Evolutionary conservation across 345 rosid species (phyloP), one percentile per base, ranked within the genome.

Genomic region (Hirschfeldia incana): DNA sequence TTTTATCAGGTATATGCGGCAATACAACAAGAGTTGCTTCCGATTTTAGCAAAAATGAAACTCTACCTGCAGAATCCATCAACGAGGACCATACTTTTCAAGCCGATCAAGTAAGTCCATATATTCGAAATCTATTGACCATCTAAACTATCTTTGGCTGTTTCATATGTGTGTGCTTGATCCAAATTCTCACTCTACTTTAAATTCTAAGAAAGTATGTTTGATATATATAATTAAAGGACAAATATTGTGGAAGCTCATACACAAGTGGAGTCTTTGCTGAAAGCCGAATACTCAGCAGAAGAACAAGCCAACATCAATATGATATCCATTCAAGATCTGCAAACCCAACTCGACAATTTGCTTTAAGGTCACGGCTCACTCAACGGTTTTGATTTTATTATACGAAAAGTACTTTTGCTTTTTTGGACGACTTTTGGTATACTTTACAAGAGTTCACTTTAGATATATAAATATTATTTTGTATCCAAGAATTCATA

Each of bases 181-280:
- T 8, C 53, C 8, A 79, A 67, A 67, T 73, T 21, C 11, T 66
- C 55, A 26, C 37, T 44, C 79, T 69, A 69, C 29, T 74, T 73
- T 36, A n/a, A 69, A 4, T 51, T 6, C 17, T 57, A 61, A 8
- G 3, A 39, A 12, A 33, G 3, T 3, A 58, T 58, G 30, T 58
- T 8, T 58, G 12, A 3, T 8, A 2, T 12, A 44, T 12, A 49
- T 49, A 49, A 49, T 13, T 49, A 49, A 49, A 49, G 99, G 94
- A 92, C 98, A 69, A 93, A 95, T 79, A 93, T 93, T 32, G 88
- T 93, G 67, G 99, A 95, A 85, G 99, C 99, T 59, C 97, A 95
- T 85, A 62, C 86, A 11, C 98, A 95, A 80, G 88, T 95, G 26
- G 91, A 84, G 68, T 77, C 91, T 21, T 86, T 95, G 73, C 75